Percentiles rank a stretch among this genome's conserved stretches.
Conservation (phyloP, 73 alveolate genomes). For the Stentor coeruleus region DNA sequence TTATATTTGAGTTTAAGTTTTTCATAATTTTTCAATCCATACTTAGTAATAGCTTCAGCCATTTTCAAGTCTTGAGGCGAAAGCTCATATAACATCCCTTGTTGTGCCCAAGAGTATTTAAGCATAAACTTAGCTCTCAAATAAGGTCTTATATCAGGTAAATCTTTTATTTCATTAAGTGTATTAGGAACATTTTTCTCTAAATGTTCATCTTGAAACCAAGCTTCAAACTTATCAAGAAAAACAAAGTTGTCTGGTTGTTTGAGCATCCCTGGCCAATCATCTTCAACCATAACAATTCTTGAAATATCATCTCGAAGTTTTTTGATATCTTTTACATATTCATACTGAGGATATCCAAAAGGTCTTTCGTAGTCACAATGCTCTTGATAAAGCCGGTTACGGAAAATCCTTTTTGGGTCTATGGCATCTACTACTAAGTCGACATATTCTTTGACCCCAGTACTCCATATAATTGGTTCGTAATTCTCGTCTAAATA, state of each 20-base stretch:
- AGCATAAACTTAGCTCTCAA: conserved; percentile 12
- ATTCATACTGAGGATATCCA: conserved; percentile 21
- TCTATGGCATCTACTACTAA: conserved; percentile 18
- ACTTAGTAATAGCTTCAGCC: conserved; percentile 1
- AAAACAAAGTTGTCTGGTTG: conserved; percentile 21
- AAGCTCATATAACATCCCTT: conserved; percentile 9
- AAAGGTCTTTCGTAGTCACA: conserved; percentile 11
- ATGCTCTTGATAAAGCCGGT: conserved; percentile 13
- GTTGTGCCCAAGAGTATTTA: conserved; percentile 22
- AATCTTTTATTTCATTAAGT: neutral
- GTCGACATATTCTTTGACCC: conserved; percentile 11
- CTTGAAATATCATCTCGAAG: conserved; percentile 23
- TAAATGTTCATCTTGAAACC: neutral
- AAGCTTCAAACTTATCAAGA: conserved; percentile 22
- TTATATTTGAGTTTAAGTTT: neutral
- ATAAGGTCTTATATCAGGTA: conserved; percentile 24
- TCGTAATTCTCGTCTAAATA: neutral
- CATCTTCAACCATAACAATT: conserved; percentile 24
- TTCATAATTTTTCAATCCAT: neutral
- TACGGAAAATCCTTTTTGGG: conserved; percentile 27
- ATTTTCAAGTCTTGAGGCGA: neutral
- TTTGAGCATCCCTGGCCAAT: conserved; percentile 16
- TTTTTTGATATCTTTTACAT: conserved; percentile 9
- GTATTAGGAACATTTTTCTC: neutral
- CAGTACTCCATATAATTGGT: conserved; percentile 1